These are phyloP conservation scores for Daldinia loculata DNA, from an alignment of 495 filamentous ascomycete genomes.

Conservation along the genomic window DNA sequence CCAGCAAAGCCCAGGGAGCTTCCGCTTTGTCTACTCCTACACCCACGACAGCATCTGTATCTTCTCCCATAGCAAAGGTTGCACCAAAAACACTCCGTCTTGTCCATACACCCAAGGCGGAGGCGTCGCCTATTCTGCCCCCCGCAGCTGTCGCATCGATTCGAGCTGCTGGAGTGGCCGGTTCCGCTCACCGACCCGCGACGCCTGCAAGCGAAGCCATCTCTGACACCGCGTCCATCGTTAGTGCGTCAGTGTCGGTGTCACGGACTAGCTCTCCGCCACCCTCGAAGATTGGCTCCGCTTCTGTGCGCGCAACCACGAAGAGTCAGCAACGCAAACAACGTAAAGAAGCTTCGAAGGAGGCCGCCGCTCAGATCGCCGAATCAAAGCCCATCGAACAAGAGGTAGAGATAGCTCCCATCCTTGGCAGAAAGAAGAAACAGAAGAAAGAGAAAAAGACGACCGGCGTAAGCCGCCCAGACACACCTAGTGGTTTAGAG, in stretches of 20 bases:
- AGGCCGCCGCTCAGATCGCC: slow-evolving; percentile 59
- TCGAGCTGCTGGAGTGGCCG: slow-evolving; percentile 54
- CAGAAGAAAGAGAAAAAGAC: slow-evolving; percentile 74
- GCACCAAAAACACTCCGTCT: slow-evolving; percentile 71
- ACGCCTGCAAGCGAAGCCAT: slow-evolving; percentile 80
- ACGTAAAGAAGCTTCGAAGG: slow-evolving; percentile 74
- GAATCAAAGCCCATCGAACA: slow-evolving; percentile 64
- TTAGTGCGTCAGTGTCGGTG: slow-evolving; percentile 80
- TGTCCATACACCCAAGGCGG: slow-evolving; percentile 75
- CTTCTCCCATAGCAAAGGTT: slow-evolving; percentile 55
- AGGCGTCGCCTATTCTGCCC: slow-evolving; percentile 57
- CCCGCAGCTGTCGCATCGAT: slow-evolving; percentile 43
- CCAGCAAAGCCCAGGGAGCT: slow-evolving; percentile 46
- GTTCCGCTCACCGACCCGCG: slow-evolving; percentile 68
- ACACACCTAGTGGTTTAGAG: slow-evolving; percentile 39
- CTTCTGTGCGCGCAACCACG: slow-evolving; percentile 78
- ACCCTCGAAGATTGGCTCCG: slow-evolving; percentile 73
- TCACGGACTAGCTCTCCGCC: slow-evolving; percentile 83
- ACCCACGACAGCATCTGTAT: slow-evolving; percentile 55
- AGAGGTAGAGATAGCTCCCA: slow-evolving; percentile 76
- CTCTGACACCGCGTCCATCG: slow-evolving; percentile 78
- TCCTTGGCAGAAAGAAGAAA: slow-evolving; percentile 90
- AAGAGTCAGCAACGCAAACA: slow-evolving; percentile 94
- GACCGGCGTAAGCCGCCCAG: slow-evolving; percentile 42
- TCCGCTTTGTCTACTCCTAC: slow-evolving; percentile 63